These are phyloP conservation scores for Cercospora janseana DNA, from an alignment of 2,329 filamentous ascomycete genomes.

Conservation along the genomic window DNA sequence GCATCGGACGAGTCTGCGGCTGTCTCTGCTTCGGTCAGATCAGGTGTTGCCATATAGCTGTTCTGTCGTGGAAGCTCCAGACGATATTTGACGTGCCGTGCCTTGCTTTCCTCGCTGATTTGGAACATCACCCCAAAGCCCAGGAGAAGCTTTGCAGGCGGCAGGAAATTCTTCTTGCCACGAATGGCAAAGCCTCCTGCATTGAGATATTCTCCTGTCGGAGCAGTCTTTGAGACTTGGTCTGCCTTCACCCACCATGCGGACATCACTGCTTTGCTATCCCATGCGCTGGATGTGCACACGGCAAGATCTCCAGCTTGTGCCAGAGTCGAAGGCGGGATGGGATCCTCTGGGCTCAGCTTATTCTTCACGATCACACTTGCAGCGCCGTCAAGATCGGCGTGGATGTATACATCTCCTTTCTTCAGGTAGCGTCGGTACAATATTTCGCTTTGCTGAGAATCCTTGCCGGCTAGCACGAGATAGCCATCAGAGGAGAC, in stretches of 20 bases:
- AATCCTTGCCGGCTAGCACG: conserved; percentile 81
- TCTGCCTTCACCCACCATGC: conserved; percentile 93
- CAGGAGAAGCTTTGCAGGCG: conserved; percentile 80
- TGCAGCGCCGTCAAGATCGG: conserved; percentile 79
- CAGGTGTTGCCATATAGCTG: conserved; percentile 27
- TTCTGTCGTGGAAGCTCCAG: conserved; percentile 41
- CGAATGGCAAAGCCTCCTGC: conserved; percentile 75
- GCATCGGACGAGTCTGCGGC: conserved; percentile 31
- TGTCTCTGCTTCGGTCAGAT: conserved; percentile 36
- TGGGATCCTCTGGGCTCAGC: conserved; percentile 72
- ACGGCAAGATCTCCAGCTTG: conserved; percentile 86
- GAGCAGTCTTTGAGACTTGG: conserved; percentile 83
- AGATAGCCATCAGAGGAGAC: conserved; percentile 94
- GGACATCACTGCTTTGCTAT: conserved; percentile 91
- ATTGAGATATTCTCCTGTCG: conserved; percentile 75
- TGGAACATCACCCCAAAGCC: conserved; percentile 86
- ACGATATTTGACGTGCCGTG: conserved; percentile 73
- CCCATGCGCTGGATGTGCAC: conserved; percentile 86
- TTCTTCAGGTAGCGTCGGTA: conserved; percentile 83
- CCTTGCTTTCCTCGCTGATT: conserved; percentile 83
- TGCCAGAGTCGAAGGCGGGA: conserved; percentile 84
- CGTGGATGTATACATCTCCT: conserved; percentile 88
- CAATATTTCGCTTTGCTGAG: conserved; percentile 86
- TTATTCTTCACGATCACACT: conserved; percentile 91
- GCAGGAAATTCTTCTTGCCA: conserved; percentile 87